phyloP scores from a whole-genome alignment of 129 eudicot species.

The Daucus carota region DNA sequence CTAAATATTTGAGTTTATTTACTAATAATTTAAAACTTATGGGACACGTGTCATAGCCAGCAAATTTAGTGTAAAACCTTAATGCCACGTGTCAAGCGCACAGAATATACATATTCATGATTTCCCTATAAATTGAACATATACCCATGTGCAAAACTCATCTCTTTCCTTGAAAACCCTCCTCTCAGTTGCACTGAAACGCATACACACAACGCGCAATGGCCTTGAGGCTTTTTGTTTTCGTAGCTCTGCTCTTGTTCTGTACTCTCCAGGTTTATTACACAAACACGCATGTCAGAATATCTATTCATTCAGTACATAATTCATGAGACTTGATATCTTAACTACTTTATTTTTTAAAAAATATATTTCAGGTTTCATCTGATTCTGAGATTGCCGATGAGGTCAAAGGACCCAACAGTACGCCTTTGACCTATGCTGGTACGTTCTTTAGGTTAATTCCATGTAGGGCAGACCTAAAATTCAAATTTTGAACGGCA shows the following conservation, averaged over 20 bases:
- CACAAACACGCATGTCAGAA: not conserved
- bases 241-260: not conserved
- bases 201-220: not conserved
- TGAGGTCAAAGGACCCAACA: no score
- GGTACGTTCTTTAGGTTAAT: slow-evolving; percentile 28
- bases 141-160: no score
- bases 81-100: not conserved
- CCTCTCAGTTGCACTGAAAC: not conserved
- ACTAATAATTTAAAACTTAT: no score
- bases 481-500: no score
- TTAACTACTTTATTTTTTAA: not conserved
- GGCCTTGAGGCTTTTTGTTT: not conserved
- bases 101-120: no score
- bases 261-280: slow-evolving; percentile 3
- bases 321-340: not conserved
- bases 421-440: slow-evolving; percentile 29
- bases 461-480: no score
- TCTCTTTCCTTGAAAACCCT: not conserved
- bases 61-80: not conserved
- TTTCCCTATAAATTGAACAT: no score
- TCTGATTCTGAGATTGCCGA: slow-evolving; percentile 21
- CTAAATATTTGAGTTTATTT: no score
- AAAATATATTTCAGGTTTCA: slow-evolving; percentile 45
- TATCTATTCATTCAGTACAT: no score
- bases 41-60: not conserved